A percentile compares a stretch with the other conserved stretches of the same genome.
Conservation (phyloP, 2,329 filamentous ascomycete genomes). For the Acephala macrosclerotiorum region DNA sequence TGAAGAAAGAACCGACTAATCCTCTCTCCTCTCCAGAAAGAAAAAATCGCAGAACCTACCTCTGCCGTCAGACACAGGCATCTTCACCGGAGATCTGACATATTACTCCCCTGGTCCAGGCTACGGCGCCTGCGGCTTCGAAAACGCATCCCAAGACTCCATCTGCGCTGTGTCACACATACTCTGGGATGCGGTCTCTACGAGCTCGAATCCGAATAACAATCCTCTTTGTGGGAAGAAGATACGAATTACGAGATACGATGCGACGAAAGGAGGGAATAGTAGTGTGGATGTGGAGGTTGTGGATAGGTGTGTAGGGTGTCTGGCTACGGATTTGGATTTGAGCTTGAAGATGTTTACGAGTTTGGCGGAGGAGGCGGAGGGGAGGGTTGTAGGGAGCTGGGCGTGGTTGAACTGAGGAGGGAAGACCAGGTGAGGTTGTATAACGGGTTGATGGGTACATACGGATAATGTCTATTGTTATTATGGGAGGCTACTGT, state of each 20-base stretch:
- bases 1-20: constrained; percentile 25
- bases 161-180: constrained; percentile 72
- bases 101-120: constrained; percentile 71
- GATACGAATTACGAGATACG: constrained; percentile 65
- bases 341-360: constrained; percentile 52
- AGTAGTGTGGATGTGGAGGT: constrained; percentile 67
- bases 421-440: constrained; percentile 3
- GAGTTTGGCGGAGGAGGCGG: constrained; percentile 52
- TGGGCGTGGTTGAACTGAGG: constrained; percentile 46
- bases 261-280: constrained; percentile 56
- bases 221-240: constrained; percentile 73
- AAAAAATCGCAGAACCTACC: constrained; percentile 51
- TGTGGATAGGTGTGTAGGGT: constrained; percentile 65
- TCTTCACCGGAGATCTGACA: constrained; percentile 70
- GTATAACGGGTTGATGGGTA: constrained; percentile 1
- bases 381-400: constrained; percentile 48
- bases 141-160: constrained; percentile 59
- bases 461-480: constrained; percentile 26
- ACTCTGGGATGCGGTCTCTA: constrained; percentile 67
- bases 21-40: constrained; percentile 23
- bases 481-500: constrained; percentile 9
- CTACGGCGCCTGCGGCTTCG: constrained; percentile 74
- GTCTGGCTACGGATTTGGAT: constrained; percentile 50
- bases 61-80: constrained; percentile 57
- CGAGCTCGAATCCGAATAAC: constrained; percentile 62